Evolutionary conservation across 2,329 filamentous ascomycete species (phyloP).

Genomic region (Myriosclerotinia curreyana): DNA sequence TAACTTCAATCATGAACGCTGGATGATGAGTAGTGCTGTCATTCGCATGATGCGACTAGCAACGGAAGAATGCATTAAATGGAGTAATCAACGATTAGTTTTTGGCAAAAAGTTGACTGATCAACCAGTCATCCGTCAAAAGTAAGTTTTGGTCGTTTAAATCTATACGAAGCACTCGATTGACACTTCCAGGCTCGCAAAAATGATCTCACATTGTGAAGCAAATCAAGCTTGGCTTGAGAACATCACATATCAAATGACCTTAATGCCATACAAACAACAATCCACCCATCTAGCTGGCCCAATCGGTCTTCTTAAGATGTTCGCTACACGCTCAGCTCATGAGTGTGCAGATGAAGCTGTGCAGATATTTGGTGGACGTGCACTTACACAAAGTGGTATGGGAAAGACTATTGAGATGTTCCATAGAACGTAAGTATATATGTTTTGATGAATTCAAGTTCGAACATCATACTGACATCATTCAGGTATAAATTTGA

Average conservation of each 20-base stretch:
- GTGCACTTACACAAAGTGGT: slow-evolving; percentile 74
- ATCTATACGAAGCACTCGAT: background rate
- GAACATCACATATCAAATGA: slow-evolving; percentile 84
- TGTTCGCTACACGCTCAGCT: slow-evolving; percentile 69
- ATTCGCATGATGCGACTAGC: slow-evolving; percentile 65
- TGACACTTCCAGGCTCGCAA: slow-evolving; percentile 58
- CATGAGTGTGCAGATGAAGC: slow-evolving; percentile 83
- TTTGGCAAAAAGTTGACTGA: slow-evolving; percentile 80
- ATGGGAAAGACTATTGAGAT: slow-evolving; percentile 83
- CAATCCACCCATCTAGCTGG: slow-evolving; percentile 74
- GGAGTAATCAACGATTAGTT: slow-evolving; percentile 81
- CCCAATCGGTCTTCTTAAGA: slow-evolving; percentile 80
- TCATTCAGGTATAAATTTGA: slow-evolving; percentile 60
- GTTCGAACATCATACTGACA: background rate
- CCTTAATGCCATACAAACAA: slow-evolving; percentile 74
- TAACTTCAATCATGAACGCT: slow-evolving; percentile 88
- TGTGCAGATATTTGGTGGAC: slow-evolving; percentile 81
- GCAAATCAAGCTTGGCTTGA: slow-evolving; percentile 85
- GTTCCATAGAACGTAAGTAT: slow-evolving; percentile 64
- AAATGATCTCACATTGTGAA: slow-evolving; percentile 81
- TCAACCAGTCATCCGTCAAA: slow-evolving; percentile 78
- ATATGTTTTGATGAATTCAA: slow-evolving; percentile 39
- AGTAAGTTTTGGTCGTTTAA: slow-evolving; percentile 48
- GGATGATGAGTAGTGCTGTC: slow-evolving; percentile 64
- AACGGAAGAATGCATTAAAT: slow-evolving; percentile 82